Evolutionary conservation across 2,329 filamentous ascomycete species (phyloP).

Genomic region (Eutypella sp.): DNA sequence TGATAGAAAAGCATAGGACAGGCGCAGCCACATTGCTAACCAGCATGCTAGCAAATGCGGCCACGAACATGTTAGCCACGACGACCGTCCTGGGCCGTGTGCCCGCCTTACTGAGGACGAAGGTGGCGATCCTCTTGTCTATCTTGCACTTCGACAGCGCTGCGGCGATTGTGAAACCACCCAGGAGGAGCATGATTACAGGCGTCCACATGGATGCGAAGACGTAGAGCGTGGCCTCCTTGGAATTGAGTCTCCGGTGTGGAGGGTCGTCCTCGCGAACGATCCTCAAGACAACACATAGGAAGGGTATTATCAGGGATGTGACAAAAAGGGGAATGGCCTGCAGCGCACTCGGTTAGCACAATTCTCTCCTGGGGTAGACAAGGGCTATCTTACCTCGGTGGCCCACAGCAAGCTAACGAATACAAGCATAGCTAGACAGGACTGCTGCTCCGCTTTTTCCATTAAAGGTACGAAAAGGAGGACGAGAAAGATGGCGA

Average conservation of each 20-base stretch:
- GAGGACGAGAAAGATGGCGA: slow-evolving; percentile 69
- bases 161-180: slow-evolving; percentile 92
- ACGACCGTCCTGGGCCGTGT: slow-evolving; percentile 85
- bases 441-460: slow-evolving; percentile 88
- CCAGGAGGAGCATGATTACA: slow-evolving; percentile 95
- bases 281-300: slow-evolving; percentile 81
- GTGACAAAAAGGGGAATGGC: slow-evolving; percentile 97
- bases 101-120: slow-evolving; percentile 92
- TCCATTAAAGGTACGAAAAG: slow-evolving; percentile 78
- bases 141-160: slow-evolving; percentile 96
- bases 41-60: slow-evolving; percentile 97
- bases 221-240: slow-evolving; percentile 75
- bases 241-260: slow-evolving; percentile 67
- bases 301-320: slow-evolving; percentile 86
- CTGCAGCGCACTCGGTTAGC: slow-evolving; percentile 34
- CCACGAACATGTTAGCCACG: slow-evolving; percentile 97
- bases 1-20: slow-evolving; percentile 95
- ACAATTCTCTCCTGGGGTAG: background rate
- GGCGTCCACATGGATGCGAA: slow-evolving; percentile 99
- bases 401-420: slow-evolving; percentile 96
- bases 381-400: slow-evolving; percentile 54
- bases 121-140: slow-evolving; percentile 93
- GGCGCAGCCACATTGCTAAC: slow-evolving; percentile 98
- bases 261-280: slow-evolving; percentile 69
- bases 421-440: slow-evolving; percentile 86